Conservation (phyloP, 2,329 filamentous ascomycete genomes). For the Verticillium longisporum region DNA sequence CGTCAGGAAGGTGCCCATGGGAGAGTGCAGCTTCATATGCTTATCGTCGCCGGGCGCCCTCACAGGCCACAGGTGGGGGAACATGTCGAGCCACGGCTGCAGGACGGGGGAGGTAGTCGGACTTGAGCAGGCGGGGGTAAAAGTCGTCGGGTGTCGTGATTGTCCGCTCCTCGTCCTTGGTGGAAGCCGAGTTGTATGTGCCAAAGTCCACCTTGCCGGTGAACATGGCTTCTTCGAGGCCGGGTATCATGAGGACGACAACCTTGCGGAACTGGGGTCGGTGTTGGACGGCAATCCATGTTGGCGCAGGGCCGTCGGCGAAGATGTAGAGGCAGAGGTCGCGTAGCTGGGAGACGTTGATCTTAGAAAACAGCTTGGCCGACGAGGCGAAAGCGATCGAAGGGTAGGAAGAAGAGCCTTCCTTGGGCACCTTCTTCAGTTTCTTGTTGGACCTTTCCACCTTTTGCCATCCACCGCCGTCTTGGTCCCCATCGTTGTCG, state of each 20-base stretch:
- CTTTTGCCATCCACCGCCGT: constrained; percentile 45
- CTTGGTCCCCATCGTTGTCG: constrained; percentile 17
- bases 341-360: constrained; percentile 57
- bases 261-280: constrained; percentile 66
- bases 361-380: constrained; percentile 52
- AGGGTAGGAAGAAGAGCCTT: constrained; percentile 51
- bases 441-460: constrained; percentile 50
- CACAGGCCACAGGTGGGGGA: constrained; percentile 83
- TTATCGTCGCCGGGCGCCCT: constrained; percentile 81
- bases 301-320: constrained; percentile 56
- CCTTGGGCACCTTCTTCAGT: constrained; percentile 52
- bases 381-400: constrained; percentile 50
- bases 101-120: constrained; percentile 45
- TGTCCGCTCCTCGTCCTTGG: constrained; percentile 16
- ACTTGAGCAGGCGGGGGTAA: constrained; percentile 47
- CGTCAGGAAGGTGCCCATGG: constrained; percentile 76
- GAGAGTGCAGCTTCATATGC: constrained; percentile 76
- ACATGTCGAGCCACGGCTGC: constrained; percentile 70
- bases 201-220: constrained; percentile 48
- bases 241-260: constrained; percentile 86
- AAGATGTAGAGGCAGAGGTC: constrained; percentile 60
- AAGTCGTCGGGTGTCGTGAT: constrained; percentile 51
- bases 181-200: constrained; percentile 28
- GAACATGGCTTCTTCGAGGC: constrained; percentile 87
- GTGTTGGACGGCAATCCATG: constrained; percentile 58